Evolutionary conservation across 1,139 yeast species (phyloP), one percentile per base, ranked within the genome.

Genomic region (Scheffersomyces lignicola): DNA sequence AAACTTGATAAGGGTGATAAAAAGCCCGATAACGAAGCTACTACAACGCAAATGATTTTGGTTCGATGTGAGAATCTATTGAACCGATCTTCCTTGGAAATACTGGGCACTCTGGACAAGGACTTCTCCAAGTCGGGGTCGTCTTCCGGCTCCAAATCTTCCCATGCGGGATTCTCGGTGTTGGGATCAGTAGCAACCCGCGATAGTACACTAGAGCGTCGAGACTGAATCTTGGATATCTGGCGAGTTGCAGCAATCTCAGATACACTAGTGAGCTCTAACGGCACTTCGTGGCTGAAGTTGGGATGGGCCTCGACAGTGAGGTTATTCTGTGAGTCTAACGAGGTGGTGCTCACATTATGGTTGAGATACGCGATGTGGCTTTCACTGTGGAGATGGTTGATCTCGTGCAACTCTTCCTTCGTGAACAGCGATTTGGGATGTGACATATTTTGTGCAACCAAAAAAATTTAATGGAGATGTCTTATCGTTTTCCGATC

Each of bases 1-100:
- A 69, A 51, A 2, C 71, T 59, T 3, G 68, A 56, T 36, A 69
- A 43, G 1, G 79, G 78, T 0, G 76, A 60, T 15, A 73, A 43
- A 36, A 73, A 53, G 7, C 60, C 54, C 1, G 61, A 54, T 13
- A 57, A 26, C 2, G 60, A 44, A 10, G 49, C 47, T 1, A 48
- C 31, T 4, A 34, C 29, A n/a, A 53, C 48, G 30, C 43, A 47
- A 4, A 45, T 14, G 8, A 22, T n/a, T 33, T 49, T 51, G 11
- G 39, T 39, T 9, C 27, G 29, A 5, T 32, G 13, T 3, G 47
- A 32, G 20, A 29, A 33, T 14, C 33, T 14, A 29, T 33, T 25
- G 21, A 33, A 33, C 11, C 11, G 23, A 10, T 33, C 21, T 29
- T 33, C 36, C 8, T 33, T 33, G 11, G 36, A 33, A 5, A 33